phyloP scores from a whole-genome alignment of 805 yeast species.

The Ogataea nonfermentans region DNA sequence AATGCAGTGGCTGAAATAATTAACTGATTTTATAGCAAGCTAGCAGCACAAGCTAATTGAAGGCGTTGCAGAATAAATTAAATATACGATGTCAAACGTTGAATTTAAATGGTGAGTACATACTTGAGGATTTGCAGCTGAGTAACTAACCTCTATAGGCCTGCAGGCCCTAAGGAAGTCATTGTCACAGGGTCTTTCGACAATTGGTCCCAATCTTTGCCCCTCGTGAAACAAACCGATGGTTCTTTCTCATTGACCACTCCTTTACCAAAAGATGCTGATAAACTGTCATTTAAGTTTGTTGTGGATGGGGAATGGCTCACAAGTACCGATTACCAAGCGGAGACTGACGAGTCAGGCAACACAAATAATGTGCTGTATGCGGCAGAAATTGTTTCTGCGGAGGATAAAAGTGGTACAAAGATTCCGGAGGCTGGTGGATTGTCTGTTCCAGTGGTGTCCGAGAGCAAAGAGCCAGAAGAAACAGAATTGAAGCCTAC shows the following conservation, averaged over 20 bases:
- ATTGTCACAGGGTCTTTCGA: conserved; percentile 62
- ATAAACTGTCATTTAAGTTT: conserved; percentile 46
- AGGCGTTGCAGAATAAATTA: conserved; percentile 22
- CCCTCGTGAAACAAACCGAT: conserved; percentile 44
- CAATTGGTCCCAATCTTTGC: conserved; percentile 51
- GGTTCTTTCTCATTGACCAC: conserved; percentile 34
- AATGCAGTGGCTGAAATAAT: conserved; percentile 9
- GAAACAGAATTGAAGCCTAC: conserved; percentile 59
- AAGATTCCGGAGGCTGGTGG: conserved; percentile 51
- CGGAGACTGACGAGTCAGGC: conserved; percentile 49
- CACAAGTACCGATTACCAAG: conserved; percentile 38
- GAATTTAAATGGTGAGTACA: conserved; percentile 29
- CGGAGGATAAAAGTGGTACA: conserved; percentile 30
- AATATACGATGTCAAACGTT: conserved; percentile 21
- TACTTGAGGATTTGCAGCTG: too few relatives aligned
- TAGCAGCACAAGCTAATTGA: conserved; percentile 9
- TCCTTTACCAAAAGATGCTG: conserved; percentile 27
- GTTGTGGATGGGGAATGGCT: conserved; percentile 63
- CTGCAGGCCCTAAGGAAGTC: conserved; percentile 39
- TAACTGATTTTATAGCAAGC: conserved; percentile 21
- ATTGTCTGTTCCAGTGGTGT: conserved; percentile 29
- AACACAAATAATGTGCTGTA: conserved; percentile 51
- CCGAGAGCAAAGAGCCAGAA: conserved; percentile 47
- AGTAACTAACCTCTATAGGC: conserved; percentile 24
- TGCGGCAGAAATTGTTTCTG: conserved; percentile 35